A percentile compares a stretch with the other conserved stretches of the same genome.
These are phyloP conservation scores for Corylus avellana DNA, from an alignment of 306 rosid species.

Conservation along the genomic window DNA sequence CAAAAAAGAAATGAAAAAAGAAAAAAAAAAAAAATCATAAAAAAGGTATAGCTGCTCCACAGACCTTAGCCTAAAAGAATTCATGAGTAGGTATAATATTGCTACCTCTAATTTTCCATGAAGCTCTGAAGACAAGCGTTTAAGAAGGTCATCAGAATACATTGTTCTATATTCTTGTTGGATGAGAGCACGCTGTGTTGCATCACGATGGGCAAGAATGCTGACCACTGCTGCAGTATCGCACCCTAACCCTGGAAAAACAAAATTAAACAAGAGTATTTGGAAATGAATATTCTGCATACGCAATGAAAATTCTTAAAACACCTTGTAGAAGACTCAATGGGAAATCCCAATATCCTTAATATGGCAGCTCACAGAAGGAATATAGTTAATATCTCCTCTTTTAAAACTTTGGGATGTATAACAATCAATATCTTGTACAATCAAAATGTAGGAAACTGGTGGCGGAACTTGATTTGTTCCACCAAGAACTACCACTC, in stretches of 20 bases:
- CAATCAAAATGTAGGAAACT: neutral
- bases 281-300: neutral
- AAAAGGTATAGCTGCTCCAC: neutral
- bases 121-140: conserved; percentile 70
- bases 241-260: conserved; percentile 66
- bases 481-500: neutral
- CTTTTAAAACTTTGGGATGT: neutral
- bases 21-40: neutral
- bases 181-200: conserved; percentile 62
- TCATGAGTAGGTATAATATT: neutral
- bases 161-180: conserved; percentile 65
- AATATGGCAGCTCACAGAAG: neutral
- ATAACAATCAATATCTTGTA: neutral
- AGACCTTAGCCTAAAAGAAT: neutral
- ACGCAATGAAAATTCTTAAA: neutral
- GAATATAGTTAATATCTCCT: neutral
- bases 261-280: neutral
- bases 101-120: conserved; percentile 67
- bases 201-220: conserved; percentile 71
- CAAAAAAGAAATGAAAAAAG: neutral
- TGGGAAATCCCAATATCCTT: neutral
- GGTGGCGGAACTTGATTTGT: neutral
- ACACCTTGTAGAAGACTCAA: neutral
- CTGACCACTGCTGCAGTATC: conserved; percentile 67
- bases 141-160: conserved; percentile 59